A percentile compares a stretch with the other conserved stretches of the same genome.
Evolutionary conservation across 331 rosid species (phyloP).

Genomic region (Prunus yedoensis): DNA sequence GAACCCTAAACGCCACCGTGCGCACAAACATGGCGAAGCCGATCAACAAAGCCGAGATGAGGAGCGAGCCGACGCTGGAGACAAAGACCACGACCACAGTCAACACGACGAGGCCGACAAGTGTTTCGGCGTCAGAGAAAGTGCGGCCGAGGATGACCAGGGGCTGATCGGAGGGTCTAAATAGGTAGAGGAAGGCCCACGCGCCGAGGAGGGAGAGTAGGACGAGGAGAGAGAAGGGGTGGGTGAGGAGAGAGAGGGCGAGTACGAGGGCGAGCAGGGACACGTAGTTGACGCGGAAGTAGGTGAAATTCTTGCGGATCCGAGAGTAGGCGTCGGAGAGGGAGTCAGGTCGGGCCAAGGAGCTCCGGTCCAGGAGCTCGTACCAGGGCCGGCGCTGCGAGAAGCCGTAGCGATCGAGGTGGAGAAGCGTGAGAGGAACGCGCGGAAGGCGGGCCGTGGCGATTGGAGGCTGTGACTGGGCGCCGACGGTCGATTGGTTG

Average conservation of each 20-base stretch:
- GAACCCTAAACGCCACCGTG: slow-evolving; percentile 59
- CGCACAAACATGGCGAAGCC: slow-evolving; percentile 42
- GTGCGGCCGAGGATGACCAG: slow-evolving; percentile 45
- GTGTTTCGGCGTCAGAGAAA: slow-evolving; percentile 48
- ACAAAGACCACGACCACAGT: slow-evolving; percentile 45
- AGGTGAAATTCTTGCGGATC: slow-evolving; percentile 48
- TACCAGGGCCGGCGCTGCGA: slow-evolving; percentile 58
- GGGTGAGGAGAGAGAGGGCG: slow-evolving; percentile 49
- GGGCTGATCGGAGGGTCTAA: slow-evolving; percentile 51
- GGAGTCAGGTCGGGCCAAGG: slow-evolving; percentile 43
- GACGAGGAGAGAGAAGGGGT: slow-evolving; percentile 49
- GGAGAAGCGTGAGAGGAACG: slow-evolving; percentile 50
- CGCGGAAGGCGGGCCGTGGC: slow-evolving; percentile 59
- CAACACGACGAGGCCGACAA: slow-evolving; percentile 34
- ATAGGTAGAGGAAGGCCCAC: slow-evolving; percentile 51
- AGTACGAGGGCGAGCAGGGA: slow-evolving; percentile 33
- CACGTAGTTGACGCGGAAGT: slow-evolving; percentile 52
- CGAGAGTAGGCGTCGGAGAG: slow-evolving; percentile 52
- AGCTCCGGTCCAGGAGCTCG: slow-evolving; percentile 43
- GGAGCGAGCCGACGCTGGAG: slow-evolving; percentile 57
- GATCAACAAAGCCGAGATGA: slow-evolving; percentile 41
- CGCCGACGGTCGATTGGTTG: slow-evolving; percentile 25
- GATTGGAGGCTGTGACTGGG: slow-evolving; percentile 36
- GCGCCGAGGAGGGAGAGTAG: slow-evolving; percentile 45
- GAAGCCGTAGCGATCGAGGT: slow-evolving; percentile 47